Evolutionary conservation across 768 basidiomycete species (phyloP), one percentile per base, ranked within the genome.

Genomic region (Psilocybe tampanensis): DNA sequence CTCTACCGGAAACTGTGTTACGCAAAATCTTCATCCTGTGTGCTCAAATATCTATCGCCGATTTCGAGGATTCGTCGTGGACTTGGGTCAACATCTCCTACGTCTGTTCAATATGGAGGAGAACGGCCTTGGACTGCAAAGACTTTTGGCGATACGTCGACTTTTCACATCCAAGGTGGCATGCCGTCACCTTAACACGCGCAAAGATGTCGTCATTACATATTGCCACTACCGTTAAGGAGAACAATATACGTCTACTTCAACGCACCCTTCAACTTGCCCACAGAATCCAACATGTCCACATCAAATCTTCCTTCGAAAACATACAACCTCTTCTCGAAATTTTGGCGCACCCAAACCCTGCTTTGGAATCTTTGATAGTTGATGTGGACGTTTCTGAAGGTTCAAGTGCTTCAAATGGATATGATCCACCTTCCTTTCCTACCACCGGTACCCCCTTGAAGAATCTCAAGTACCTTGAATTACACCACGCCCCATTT

Each of bases 121-220:
- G 56, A 23, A 60, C 66, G 21, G 72, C 75, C 17, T 64, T 76
- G 13, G 58, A 66, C n/a, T 68, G 64, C 42, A 65, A 52, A 18
- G 68, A 69, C 15, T 59, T 77, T 21, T 78, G 76, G 77, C 64
- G 67, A 47, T 68, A 70, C 56, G 65, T 77, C 60, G 77, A 78
- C 55, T 78, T 76, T 52, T 70, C 74, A 2, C 66, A 74, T 60
- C 69, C 74, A 5, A 66, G 55, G 61, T 71, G 70, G 68, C 71
- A 64, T 23, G 56, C 66, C 39, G 47, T 75, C 26, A 72, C 73
- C 8, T 61, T 73, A 23, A 47, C 55, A 22, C 68, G 76, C 22
- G 72, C 74, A 12, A 72, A 70, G 52, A 67, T 64, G 47, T 63
- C 68, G 21, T 66, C 76, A 26, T 59, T 77, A 34, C 69, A 68